Percentiles rank a stretch among this genome's conserved stretches.
These are phyloP conservation scores for Teratosphaeriaceae sp. DNA, from an alignment of 2,329 filamentous ascomycete genomes.

Conservation along the genomic window DNA sequence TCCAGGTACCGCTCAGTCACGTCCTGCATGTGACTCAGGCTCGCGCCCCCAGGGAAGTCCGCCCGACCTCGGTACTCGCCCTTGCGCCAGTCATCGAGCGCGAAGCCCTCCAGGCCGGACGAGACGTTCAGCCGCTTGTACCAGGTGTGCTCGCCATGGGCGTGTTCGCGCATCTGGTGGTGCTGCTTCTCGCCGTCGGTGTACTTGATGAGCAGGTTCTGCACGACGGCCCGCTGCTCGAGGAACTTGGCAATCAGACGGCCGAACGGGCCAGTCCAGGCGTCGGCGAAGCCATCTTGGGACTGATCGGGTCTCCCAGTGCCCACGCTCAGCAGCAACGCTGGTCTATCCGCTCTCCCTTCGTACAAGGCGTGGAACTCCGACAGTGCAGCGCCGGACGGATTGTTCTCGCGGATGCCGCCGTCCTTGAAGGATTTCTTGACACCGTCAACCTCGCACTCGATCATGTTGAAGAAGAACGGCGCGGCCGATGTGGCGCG, in stretches of 20 bases:
- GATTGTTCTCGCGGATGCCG: constrained; percentile 46
- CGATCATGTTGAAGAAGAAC: constrained; percentile 46
- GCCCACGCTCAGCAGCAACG: constrained; percentile 40
- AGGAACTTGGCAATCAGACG: constrained; percentile 38
- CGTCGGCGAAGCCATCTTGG: constrained; percentile 41
- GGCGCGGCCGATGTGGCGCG: constrained; percentile 48
- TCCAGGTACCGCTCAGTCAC: constrained; percentile 36
- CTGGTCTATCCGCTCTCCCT: constrained; percentile 34
- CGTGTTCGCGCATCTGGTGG: constrained; percentile 40
- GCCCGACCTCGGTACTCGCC: constrained; percentile 34
- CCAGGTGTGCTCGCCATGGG: constrained; percentile 43
- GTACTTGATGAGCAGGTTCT: constrained; percentile 45
- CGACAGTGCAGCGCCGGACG: constrained; percentile 39
- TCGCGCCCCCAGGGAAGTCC: constrained; percentile 32
- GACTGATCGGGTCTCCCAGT: constrained; percentile 39
- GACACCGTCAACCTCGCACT: constrained; percentile 35
- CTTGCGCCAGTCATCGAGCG: constrained; percentile 41
- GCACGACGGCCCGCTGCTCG: constrained; percentile 44
- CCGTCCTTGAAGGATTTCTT: constrained; percentile 42
- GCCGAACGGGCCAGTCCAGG: constrained; percentile 41
- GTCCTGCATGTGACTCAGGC: constrained; percentile 39
- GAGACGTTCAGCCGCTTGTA: constrained; percentile 42
- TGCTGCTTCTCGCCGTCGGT: constrained; percentile 45
- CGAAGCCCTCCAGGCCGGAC: constrained; percentile 38
- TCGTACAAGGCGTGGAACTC: constrained; percentile 42